Conservation (phyloP, 768 basidiomycete species). For the Lentinula sp. region DNA sequence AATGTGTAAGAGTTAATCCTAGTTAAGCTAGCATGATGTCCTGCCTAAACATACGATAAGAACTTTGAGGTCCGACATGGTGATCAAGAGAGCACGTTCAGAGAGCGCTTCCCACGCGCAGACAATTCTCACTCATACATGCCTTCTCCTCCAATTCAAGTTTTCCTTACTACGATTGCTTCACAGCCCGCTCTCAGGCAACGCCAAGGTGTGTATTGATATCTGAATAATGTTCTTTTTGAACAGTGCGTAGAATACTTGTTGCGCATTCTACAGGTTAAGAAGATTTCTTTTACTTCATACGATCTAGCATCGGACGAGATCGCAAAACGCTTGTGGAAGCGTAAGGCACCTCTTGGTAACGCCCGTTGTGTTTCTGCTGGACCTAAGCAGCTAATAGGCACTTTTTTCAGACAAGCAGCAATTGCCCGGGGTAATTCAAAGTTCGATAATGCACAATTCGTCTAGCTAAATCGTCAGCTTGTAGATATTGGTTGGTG, state of each 20-base stretch:
- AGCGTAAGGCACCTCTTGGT: constrained; percentile 72
- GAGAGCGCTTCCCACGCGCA: not conserved
- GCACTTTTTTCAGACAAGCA: constrained; percentile 55
- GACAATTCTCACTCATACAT: constrained; percentile 24
- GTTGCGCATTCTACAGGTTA: constrained; percentile 74
- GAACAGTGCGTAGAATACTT: constrained; percentile 59
- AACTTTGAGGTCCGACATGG: constrained; percentile 36
- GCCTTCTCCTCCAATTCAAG: constrained; percentile 78
- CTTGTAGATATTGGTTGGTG: constrained; percentile 61
- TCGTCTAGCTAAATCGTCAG: not conserved
- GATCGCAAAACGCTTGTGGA: constrained; percentile 52
- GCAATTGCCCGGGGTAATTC: constrained; percentile 58
- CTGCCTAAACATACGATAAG: constrained; percentile 69
- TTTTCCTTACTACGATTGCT: constrained; percentile 86
- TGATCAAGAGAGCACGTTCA: not conserved
- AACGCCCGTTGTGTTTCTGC: constrained; percentile 6
- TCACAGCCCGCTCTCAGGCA: constrained; percentile 73
- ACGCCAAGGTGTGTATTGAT: constrained; percentile 56
- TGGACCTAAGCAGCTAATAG: not conserved
- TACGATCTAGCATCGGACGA: constrained; percentile 86
- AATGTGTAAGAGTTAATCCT: not conserved
- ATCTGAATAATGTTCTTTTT: not conserved
- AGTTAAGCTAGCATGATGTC: not conserved
- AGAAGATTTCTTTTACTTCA: constrained; percentile 76
- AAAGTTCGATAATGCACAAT: not conserved